Evolutionary conservation across 148 eudicot species (phyloP), one percentile per base, ranked within the genome.

Genomic region (Limonium bicolor): DNA sequence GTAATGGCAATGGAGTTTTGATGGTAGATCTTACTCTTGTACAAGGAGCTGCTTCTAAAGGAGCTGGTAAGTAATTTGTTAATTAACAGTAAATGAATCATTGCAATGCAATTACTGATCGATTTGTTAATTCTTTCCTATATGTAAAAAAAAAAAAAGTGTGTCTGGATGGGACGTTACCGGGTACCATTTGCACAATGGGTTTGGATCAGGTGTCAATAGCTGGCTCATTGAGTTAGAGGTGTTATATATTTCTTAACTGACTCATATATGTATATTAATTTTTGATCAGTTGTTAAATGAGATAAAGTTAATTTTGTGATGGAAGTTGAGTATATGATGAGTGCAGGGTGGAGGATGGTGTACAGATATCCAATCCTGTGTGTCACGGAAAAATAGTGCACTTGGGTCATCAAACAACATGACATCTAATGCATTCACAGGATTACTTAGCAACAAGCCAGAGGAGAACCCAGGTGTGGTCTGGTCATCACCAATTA

Each of bases 291-390:
- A n/a, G n/a, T n/a, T n/a, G n/a, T n/a, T n/a, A n/a, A n/a, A n/a
- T n/a, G n/a, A n/a, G n/a, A n/a, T n/a, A n/a, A n/a, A n/a, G n/a
- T n/a, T n/a, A n/a, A n/a, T n/a, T n/a, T n/a, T n/a, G n/a, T n/a
- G n/a, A n/a, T n/a, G n/a, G n/a, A n/a, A n/a, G n/a, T n/a, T n/a
- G n/a, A n/a, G n/a, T n/a, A n/a, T n/a, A n/a, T 17, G n/a, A n/a
- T n/a, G n/a, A n/a, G n/a, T n/a, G 57, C 77, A 90, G 99, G 99
- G 99, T 54, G 99, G 99, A 68, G 99, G 93, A 45, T 90, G 99
- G 99, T 90, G 99, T 58, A 76, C 84, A 60, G 66, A 48, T 28
- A 54, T 71, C 54, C 67, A 85, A 67, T 48, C 75, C 14, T 90
- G 99, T 66, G 76, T 67, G 25, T 90, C 74, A 65, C 78, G 99